phyloP scores from a whole-genome alignment of 345 rosid species.

The Nasturtium officinale region DNA sequence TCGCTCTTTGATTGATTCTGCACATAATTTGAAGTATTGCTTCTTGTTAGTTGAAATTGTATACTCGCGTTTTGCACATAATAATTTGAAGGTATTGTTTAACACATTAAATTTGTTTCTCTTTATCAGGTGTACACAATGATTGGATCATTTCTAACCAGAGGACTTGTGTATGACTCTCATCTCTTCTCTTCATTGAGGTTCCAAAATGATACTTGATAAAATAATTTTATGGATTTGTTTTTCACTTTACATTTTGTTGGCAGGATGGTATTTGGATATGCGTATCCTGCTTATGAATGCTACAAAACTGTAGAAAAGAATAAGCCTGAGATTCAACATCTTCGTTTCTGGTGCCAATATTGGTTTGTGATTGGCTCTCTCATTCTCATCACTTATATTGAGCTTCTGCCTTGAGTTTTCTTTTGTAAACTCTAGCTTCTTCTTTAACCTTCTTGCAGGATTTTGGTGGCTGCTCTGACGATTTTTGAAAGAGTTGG shows the following conservation, averaged over 20 bases:
- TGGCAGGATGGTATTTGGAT: conserved; percentile 70
- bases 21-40: background rate
- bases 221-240: background rate
- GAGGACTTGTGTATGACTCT: conserved; percentile 64
- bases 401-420: conserved; percentile 5
- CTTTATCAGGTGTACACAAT: conserved; percentile 41
- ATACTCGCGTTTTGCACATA: background rate
- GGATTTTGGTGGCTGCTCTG: conserved; percentile 80
- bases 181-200: conserved; percentile 25
- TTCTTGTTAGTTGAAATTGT: background rate
- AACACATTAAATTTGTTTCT: background rate
- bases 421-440: background rate
- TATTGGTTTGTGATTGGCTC: conserved; percentile 57
- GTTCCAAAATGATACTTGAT: background rate
- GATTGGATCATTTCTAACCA: conserved; percentile 64
- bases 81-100: background rate
- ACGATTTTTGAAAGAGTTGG: conserved; percentile 71
- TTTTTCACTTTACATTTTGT: conserved; percentile 10
- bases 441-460: conserved; percentile 30
- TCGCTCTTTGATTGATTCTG: conserved; percentile 17
- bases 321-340: conserved; percentile 52
- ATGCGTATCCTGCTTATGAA: conserved; percentile 82
- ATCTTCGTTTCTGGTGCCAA: conserved; percentile 81
- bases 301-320: conserved; percentile 71
- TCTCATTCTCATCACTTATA: background rate